Conservation (phyloP, 768 basidiomycete genomes). For the Tylopilus intermedius region DNA sequence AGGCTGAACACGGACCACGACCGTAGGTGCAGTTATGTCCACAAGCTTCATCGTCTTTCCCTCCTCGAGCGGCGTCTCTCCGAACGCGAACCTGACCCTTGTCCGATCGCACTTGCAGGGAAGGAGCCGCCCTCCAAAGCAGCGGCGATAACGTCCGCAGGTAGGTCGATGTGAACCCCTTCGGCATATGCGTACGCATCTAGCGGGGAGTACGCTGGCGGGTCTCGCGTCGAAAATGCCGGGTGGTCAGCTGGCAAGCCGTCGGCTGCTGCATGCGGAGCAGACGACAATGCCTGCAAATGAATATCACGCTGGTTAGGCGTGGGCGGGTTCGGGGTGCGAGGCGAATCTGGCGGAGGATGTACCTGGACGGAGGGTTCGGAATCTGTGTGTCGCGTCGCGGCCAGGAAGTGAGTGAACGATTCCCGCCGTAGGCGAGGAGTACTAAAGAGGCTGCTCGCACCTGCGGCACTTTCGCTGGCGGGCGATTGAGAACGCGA, state of each 20-base stretch:
- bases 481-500: conserved; percentile 59
- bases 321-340: conserved; percentile 78
- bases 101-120: conserved; percentile 55
- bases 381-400: conserved; percentile 57
- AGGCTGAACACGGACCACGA: conserved; percentile 13
- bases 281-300: conserved; percentile 50
- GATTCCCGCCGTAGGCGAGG: conserved; percentile 62
- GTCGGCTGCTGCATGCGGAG: conserved; percentile 14
- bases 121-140: conserved; percentile 73
- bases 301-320: conserved; percentile 80
- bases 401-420: conserved; percentile 61
- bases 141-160: conserved; percentile 87
- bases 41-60: conserved; percentile 31
- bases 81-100: conserved; percentile 41
- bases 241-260: conserved; percentile 28
- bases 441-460: conserved; percentile 75
- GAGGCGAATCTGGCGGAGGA: conserved; percentile 75
- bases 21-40: background rate
- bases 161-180: conserved; percentile 89
- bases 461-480: conserved; percentile 60
- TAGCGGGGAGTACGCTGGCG: conserved; percentile 85
- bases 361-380: conserved; percentile 68
- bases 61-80: conserved; percentile 60
- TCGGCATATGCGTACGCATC: conserved; percentile 81
- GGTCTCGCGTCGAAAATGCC: conserved; percentile 53